Conservation (phyloP, 2,329 filamentous ascomycete species). For the Atkinsonella texensis region DNA sequence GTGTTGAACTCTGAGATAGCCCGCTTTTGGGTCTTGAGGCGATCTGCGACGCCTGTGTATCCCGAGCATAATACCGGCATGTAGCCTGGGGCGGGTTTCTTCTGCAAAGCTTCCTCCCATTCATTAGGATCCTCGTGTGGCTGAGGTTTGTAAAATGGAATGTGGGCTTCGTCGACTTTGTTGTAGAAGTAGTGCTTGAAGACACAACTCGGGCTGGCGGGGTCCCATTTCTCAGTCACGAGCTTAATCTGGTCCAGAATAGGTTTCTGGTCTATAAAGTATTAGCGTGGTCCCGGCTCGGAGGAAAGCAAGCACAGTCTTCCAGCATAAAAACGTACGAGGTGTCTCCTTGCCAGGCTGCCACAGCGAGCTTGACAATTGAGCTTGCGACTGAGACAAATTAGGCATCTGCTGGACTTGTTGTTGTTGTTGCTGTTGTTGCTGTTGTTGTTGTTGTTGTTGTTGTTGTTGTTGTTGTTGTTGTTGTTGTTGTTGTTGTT, state of each 20-base stretch:
- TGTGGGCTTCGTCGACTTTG: conserved; percentile 59
- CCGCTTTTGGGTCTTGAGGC: conserved; percentile 59
- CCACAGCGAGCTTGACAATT: conserved; percentile 39
- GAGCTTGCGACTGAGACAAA: conserved; percentile 32
- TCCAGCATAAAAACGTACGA: conserved; percentile 24
- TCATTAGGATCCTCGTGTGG: conserved; percentile 61
- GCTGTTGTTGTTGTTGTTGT: conserved; percentile 14
- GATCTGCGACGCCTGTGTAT: conserved; percentile 58
- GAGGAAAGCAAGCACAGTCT: background rate
- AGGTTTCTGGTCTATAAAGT: conserved; percentile 46
- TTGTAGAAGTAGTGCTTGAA: conserved; percentile 87
- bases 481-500: conserved; percentile 19
- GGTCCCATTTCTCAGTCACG: conserved; percentile 64
- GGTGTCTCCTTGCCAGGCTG: conserved; percentile 38
- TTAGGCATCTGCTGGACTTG: conserved; percentile 30
- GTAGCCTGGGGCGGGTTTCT: conserved; percentile 64
- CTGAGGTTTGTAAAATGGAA: conserved; percentile 64
- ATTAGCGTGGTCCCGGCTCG: background rate
- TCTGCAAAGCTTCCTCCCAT: conserved; percentile 74
- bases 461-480: conserved; percentile 21
- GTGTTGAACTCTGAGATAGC: conserved; percentile 59
- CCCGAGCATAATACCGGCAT: conserved; percentile 68
- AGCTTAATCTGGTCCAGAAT: conserved; percentile 62
- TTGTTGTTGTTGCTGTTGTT: conserved; percentile 22
- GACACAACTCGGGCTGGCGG: conserved; percentile 52